Percentiles rank a stretch among this genome's conserved stretches.
phyloP scores from a whole-genome alignment of 129 eudicot genomes.

The Arctium lappa region DNA sequence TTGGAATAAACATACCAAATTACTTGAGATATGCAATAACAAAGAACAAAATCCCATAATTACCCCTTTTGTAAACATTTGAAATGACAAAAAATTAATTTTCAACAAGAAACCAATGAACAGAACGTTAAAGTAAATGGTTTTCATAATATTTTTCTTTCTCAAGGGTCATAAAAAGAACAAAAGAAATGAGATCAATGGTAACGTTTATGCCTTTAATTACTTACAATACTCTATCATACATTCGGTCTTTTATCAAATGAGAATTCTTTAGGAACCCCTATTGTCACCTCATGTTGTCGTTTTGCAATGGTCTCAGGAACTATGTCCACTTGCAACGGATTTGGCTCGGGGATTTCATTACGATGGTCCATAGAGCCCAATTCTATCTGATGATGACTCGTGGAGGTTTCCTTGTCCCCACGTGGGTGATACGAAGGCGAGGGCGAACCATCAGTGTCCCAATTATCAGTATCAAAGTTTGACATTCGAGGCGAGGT shows the following conservation, averaged over 20 bases:
- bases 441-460: slow-evolving; percentile 34
- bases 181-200: slow-evolving; percentile 8
- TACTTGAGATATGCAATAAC: neutral
- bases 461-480: slow-evolving; percentile 33
- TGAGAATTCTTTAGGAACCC: slow-evolving; percentile 32
- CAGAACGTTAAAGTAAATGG: neutral
- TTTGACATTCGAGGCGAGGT: slow-evolving; percentile 37
- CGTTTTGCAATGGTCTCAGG: neutral
- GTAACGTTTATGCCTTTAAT: neutral
- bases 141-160: neutral
- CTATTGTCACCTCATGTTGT: slow-evolving; percentile 21
- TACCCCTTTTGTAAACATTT: neutral
- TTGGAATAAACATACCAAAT: neutral
- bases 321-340: slow-evolving; percentile 4
- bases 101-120: neutral
- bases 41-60: neutral
- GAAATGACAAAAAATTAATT: no score
- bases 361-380: slow-evolving; percentile 1
- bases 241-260: slow-evolving; percentile 32
- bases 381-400: slow-evolving; percentile 10
- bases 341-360: slow-evolving; percentile 9
- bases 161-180: neutral
- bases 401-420: neutral
- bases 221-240: slow-evolving; percentile 12
- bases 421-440: slow-evolving; percentile 29